phyloP scores from a whole-genome alignment of 2,329 filamentous ascomycete genomes.

The Kalmusia sp. region DNA sequence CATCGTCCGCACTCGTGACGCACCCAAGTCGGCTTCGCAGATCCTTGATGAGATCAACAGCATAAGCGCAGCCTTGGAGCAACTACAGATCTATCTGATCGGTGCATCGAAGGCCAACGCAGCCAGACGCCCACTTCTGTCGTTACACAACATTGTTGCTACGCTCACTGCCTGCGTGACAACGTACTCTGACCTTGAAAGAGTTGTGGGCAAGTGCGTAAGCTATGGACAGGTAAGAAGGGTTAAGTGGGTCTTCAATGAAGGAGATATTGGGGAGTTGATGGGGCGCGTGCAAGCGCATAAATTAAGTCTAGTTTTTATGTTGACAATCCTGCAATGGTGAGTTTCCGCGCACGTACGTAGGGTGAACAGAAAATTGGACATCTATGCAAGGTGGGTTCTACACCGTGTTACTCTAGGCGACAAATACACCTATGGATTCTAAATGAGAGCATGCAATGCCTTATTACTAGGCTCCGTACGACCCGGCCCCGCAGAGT shows the following conservation, averaged over 20 bases:
- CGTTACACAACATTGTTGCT: not conserved
- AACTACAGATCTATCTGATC: slow-evolving; percentile 1
- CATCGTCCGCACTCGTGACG: not conserved
- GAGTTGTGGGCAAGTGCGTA: not conserved
- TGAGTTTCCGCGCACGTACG: not conserved
- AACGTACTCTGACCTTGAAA: slow-evolving; percentile 3
- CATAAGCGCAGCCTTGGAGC: slow-evolving; percentile 1
- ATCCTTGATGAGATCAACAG: slow-evolving; percentile 4
- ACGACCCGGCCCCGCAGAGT: no score
- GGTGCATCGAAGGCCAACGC: not conserved
- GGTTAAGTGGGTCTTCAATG: not conserved
- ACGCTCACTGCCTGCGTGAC: slow-evolving; percentile 5
- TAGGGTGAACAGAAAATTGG: no score
- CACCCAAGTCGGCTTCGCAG: slow-evolving; percentile 5
- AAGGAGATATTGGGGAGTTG: not conserved
- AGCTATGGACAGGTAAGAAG: not conserved
- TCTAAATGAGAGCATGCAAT: no score
- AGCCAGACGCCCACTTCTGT: not conserved
- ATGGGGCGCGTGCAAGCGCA: not conserved
- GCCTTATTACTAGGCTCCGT: no score
- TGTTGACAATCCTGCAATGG: slow-evolving; percentile 3
- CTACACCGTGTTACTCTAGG: no score
- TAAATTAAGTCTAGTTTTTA: slow-evolving; percentile 4
- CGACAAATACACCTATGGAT: no score
- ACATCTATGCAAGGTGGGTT: no score